Evolutionary conservation across 805 yeast species (phyloP).

Genomic region (Saccharomyces jurei): DNA sequence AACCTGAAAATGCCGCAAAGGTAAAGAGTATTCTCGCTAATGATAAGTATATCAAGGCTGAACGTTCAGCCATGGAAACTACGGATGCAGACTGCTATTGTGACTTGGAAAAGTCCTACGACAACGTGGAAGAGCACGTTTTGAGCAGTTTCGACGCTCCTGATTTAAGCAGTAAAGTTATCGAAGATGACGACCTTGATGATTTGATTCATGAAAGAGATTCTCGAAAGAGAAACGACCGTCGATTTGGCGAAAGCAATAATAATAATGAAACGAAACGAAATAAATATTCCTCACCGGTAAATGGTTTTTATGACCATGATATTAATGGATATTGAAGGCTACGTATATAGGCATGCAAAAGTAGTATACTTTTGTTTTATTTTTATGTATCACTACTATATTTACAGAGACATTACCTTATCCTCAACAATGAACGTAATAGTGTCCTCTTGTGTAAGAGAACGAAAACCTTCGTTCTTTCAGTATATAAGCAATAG

Average conservation of each 20-base stretch:
- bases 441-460: too few relatives aligned
- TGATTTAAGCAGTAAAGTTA: neutral
- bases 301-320: neutral
- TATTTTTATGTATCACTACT: neutral
- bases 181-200: constrained; percentile 1
- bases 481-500: neutral
- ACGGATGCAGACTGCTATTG: constrained; percentile 13
- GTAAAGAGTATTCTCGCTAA: constrained; percentile 10
- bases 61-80: constrained; percentile 6
- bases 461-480: neutral
- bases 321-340: constrained; percentile 1
- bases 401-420: neutral
- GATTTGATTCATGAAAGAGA: neutral
- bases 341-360: neutral
- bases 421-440: too few relatives aligned
- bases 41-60: constrained; percentile 13
- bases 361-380: neutral
- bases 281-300: neutral
- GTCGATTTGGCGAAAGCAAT: neutral
- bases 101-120: neutral
- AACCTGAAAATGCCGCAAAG: constrained; percentile 14
- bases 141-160: constrained; percentile 13
- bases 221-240: neutral
- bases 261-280: neutral
- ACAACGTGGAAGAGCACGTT: constrained; percentile 20